Conservation (phyloP, 495 filamentous ascomycete genomes). For the Choiromyces venosus region DNA sequence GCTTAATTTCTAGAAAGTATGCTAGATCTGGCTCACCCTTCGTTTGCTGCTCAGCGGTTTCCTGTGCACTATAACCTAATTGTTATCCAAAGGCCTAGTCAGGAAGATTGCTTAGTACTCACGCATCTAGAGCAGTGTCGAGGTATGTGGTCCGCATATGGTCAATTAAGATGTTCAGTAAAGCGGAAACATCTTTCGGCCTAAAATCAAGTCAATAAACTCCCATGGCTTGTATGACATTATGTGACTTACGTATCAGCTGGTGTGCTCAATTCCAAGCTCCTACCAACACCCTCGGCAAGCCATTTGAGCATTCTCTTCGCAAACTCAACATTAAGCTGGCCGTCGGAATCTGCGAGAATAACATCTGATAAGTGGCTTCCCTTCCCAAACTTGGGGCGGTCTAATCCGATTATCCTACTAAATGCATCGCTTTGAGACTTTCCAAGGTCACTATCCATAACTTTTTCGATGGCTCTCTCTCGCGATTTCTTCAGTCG, state of each 20-base stretch:
- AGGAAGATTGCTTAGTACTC: slow-evolving; percentile 29
- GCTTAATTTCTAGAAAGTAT: slow-evolving; percentile 70
- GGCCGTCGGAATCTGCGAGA: slow-evolving; percentile 80
- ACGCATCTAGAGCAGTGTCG: slow-evolving; percentile 84
- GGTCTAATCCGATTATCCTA: slow-evolving; percentile 42
- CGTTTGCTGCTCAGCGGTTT: slow-evolving; percentile 68
- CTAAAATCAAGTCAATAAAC: slow-evolving; percentile 7
- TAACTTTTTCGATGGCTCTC: slow-evolving; percentile 40
- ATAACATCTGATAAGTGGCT: slow-evolving; percentile 60
- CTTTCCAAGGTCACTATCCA: slow-evolving; percentile 41
- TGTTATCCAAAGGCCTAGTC: background rate
- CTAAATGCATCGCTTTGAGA: slow-evolving; percentile 39
- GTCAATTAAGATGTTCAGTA: slow-evolving; percentile 75
- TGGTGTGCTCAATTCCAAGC: slow-evolving; percentile 76
- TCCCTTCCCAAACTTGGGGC: slow-evolving; percentile 22
- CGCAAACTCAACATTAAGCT: slow-evolving; percentile 71
- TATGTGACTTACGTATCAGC: slow-evolving; percentile 57
- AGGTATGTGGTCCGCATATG: slow-evolving; percentile 93
- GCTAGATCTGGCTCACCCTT: slow-evolving; percentile 83
- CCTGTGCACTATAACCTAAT: slow-evolving; percentile 51
- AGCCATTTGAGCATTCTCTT: slow-evolving; percentile 98
- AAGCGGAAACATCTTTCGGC: slow-evolving; percentile 84
- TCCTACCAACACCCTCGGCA: slow-evolving; percentile 89
- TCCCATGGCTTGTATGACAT: background rate
- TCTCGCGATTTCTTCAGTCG: slow-evolving; percentile 42